Evolutionary conservation across 371 early-diverging fungal species (phyloP), one percentile per base, ranked within the genome.

Genomic region (Haplosporangium sp.): DNA sequence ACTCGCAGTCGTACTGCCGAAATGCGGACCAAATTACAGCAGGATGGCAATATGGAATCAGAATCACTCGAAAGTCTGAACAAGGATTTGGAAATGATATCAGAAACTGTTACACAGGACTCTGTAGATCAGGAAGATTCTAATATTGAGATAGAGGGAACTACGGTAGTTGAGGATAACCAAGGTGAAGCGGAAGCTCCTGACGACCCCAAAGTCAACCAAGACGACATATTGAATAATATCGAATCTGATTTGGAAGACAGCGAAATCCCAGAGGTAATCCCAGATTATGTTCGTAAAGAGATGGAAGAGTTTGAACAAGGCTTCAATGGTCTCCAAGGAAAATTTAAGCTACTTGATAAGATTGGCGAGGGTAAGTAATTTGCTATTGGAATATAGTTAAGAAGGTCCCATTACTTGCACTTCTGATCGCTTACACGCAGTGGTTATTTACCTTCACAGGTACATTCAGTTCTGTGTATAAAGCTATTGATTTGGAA

Each of bases 381-480:
- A 38, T 38, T 40, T 8, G 34, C 47, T 17, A 42, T n/a, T 42
- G 53, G 3, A 13, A 38, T 15, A 19, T 6, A 45, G 42, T 1
- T 10, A 5, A 20, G 27, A 27, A 27, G 27, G 20, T 48, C 7
- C 42, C 20, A 34, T 50, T 19, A 20, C 48, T 27, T 2, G 10
- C 11, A 10, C 39, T 19, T 34, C 11, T 37, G 8, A 56, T 48
- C 42, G 64, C 2, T 5, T 45, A 40, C 20, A 20, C 42, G 4
- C 27, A 27, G 27, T 27, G 27, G 27, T 27, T 27, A 45, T 17
- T 61, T 19, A 4, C 20, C 13, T 11, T 61, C 8, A 59, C 69
- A 92, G 95, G 99, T 19, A 96, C 99, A 0, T 99, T 99, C 82
- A 96, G 96, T 77, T 92, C 93, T 0, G 99, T 99, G 1, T 99